Evolutionary conservation across 768 basidiomycete genomes (phyloP).

Genomic region (Tricholoma sp.): DNA sequence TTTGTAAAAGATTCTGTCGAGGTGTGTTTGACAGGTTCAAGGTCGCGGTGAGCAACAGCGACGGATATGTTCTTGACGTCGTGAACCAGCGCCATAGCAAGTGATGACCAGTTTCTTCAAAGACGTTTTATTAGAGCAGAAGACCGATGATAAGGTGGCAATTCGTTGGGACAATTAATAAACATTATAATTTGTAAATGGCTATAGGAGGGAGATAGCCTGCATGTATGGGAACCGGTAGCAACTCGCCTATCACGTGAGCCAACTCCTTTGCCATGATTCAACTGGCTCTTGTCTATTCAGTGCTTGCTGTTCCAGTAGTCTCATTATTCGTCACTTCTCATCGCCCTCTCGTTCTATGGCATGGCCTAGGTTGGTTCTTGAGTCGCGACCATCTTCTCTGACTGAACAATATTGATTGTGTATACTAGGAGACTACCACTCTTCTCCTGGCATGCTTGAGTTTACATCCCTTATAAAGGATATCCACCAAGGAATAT

Average conservation of each 20-base stretch:
- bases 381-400: not conserved
- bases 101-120: not conserved
- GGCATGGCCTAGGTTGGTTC: conserved; percentile 63
- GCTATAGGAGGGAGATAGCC: too few relatives aligned
- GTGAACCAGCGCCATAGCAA: conserved; percentile 9
- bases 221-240: too few relatives aligned
- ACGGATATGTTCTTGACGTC: conserved; percentile 10
- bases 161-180: not conserved
- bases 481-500: conserved; percentile 67
- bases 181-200: too few relatives aligned
- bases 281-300: conserved; percentile 1
- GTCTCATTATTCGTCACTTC: not conserved
- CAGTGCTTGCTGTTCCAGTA: not conserved
- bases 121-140: not conserved
- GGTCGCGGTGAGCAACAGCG: conserved; percentile 7
- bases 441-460: conserved; percentile 68
- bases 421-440: conserved; percentile 54
- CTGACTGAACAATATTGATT: not conserved
- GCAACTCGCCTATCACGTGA: too few relatives aligned
- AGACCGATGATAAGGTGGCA: not conserved
- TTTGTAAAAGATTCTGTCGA: conserved; percentile 18
- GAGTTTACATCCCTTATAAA: conserved; percentile 56
- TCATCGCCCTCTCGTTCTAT: conserved; percentile 59
- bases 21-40: conserved; percentile 14
- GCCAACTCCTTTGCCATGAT: too few relatives aligned